These are phyloP conservation scores for Amniculicola lignicola DNA, from an alignment of 495 filamentous ascomycete genomes.

Conservation along the genomic window DNA sequence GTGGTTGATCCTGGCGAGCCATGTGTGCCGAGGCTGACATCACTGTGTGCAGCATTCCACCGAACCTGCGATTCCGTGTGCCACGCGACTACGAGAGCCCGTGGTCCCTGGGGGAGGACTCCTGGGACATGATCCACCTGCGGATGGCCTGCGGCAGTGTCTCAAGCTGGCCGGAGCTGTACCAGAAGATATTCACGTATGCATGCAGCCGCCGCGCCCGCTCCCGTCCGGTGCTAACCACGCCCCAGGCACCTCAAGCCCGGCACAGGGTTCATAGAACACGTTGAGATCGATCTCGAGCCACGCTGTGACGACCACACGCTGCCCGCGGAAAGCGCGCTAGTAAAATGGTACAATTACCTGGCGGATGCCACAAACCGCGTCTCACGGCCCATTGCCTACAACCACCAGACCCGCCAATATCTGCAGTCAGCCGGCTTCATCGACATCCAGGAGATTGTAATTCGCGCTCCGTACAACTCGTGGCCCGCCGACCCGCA, in stretches of 20 bases:
- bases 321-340: constrained; percentile 49
- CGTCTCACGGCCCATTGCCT: constrained; percentile 60
- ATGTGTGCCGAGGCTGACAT: constrained; percentile 20
- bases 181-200: constrained; percentile 64
- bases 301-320: constrained; percentile 75
- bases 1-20: constrained; percentile 24
- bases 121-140: constrained; percentile 84
- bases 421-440: constrained; percentile 73
- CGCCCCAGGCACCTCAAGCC: constrained; percentile 69
- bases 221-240: constrained; percentile 1
- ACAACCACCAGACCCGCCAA: constrained; percentile 61
- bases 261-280: constrained; percentile 73
- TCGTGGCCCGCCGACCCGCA: constrained; percentile 71
- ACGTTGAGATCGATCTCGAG: constrained; percentile 85
- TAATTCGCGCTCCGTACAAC: constrained; percentile 71
- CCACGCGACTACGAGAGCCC: constrained; percentile 75
- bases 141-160: constrained; percentile 80
- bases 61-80: constrained; percentile 63
- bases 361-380: constrained; percentile 67
- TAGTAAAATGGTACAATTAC: constrained; percentile 65
- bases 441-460: constrained; percentile 72
- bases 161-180: constrained; percentile 70
- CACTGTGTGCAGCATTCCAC: constrained; percentile 56
- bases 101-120: constrained; percentile 71
- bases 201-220: constrained; percentile 22